Conservation (phyloP, 31 red algal genomes). For the Bonnemaisonia californica region DNA sequence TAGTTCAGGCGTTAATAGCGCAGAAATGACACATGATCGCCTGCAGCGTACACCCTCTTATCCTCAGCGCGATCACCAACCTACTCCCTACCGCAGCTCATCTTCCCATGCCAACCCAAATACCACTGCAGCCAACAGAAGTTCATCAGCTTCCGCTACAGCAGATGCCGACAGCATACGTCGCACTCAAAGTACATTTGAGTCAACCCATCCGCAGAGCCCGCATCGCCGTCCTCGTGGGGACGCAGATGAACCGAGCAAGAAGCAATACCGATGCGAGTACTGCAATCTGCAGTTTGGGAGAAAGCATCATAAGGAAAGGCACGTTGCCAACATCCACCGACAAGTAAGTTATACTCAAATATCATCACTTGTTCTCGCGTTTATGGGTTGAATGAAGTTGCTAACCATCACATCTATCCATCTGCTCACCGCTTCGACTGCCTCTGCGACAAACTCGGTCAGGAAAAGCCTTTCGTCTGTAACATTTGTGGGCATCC, state of each 20-base stretch:
- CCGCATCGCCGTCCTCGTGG: slow-evolving; percentile 41
- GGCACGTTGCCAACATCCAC: slow-evolving; percentile 80
- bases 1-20: neutral
- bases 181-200: slow-evolving; percentile 35
- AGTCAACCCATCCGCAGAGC: slow-evolving; percentile 13
- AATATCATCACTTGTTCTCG: no score
- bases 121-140: neutral
- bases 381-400: no score
- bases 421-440: slow-evolving; percentile 1
- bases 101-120: slow-evolving; percentile 2
- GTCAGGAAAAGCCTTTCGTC: slow-evolving; percentile 68
- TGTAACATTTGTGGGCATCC: slow-evolving; percentile 72
- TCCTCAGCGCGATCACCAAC: slow-evolving; percentile 3
- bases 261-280: slow-evolving; percentile 67
- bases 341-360: slow-evolving; percentile 70
- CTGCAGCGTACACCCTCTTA: slow-evolving; percentile 7
- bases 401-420: no score
- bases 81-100: neutral
- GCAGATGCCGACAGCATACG: neutral
- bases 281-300: slow-evolving; percentile 71
- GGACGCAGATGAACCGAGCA: slow-evolving; percentile 32
- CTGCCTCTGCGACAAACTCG: neutral
- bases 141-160: neutral
- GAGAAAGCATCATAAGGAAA: slow-evolving; percentile 77
- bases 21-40: neutral